Evolutionary conservation across 75 land plant species (phyloP), one percentile per base, ranked within the genome.

Genomic region (Cunninghamia lanceolata): DNA sequence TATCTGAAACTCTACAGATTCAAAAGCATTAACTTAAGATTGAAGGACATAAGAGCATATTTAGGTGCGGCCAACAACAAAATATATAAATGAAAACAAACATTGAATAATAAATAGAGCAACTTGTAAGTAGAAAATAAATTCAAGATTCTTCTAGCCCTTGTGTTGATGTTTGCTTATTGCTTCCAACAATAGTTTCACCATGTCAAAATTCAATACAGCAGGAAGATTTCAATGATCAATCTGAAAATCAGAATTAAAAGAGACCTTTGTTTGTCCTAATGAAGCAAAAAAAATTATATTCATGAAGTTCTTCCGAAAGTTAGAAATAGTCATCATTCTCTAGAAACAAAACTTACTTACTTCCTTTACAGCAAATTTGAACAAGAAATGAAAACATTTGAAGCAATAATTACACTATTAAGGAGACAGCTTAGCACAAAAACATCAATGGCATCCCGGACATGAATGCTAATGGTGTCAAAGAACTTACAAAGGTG

Each of bases 401-500:
- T n/a, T 45, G 10, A 45, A 80, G 42, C 82, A 43, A 42, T 45
- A 80, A n/a, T 21, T 80, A 80, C n/a, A 28, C n/a, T 10, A 3
- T 25, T 14, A 80, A 80, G 63, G 68, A 80, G n/a, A 80, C n/a
- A 80, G 47, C 9, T 43, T 80, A 19, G 80, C 82, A 80, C 46
- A 45, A 28, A n/a, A 9, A 45, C 8, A 45, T 80, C n/a, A 45
- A 21, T 43, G 28, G 45, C n/a, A 79, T 43, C 2, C 39, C 32
- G 77, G 82, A 79, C 17, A 85, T 17, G 42, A 38, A 73, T 40
- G 35, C 14, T 36, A 84, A 56, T 47, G 38, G 35, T 73, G 70
- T 74, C 19, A 52, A 56, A 77, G 74, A 14, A 92, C 99, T 93
- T 84, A 97, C 99, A 96, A 35, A 43, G 93, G 93, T 80, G 87